Conservation (phyloP, 768 basidiomycete species). For the Mycena haematopus region DNA sequence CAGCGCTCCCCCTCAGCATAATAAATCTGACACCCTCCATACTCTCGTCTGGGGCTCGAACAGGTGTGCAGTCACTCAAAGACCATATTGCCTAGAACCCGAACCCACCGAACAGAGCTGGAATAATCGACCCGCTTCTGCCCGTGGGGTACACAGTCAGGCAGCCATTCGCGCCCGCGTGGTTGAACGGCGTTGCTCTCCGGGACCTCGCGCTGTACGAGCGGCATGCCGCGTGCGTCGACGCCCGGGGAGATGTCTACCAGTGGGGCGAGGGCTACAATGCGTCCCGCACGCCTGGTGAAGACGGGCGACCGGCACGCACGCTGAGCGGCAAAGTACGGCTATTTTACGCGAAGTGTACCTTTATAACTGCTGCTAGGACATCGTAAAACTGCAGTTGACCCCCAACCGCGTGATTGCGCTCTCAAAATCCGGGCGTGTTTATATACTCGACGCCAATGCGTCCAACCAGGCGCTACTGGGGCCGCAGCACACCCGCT, state of each 20-base stretch:
- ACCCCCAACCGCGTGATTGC: constrained; percentile 74
- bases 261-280: constrained; percentile 78
- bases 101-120: constrained; percentile 44
- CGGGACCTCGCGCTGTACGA: constrained; percentile 75
- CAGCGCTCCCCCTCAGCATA: neutral
- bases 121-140: constrained; percentile 49
- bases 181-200: constrained; percentile 73
- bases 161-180: constrained; percentile 55
- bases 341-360: constrained; percentile 4
- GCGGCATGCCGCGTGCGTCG: constrained; percentile 75
- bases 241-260: constrained; percentile 80
- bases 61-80: constrained; percentile 47
- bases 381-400: constrained; percentile 68
- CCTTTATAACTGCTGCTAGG: constrained; percentile 47
- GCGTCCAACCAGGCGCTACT: constrained; percentile 51
- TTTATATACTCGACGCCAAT: constrained; percentile 71
- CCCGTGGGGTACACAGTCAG: constrained; percentile 49
- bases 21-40: constrained; percentile 39
- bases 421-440: constrained; percentile 75
- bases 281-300: constrained; percentile 38
- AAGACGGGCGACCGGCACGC: constrained; percentile 47
- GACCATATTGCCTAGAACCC: neutral
- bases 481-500: constrained; percentile 45
- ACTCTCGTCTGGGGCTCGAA: constrained; percentile 81
- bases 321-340: constrained; percentile 72